Conservation (phyloP, 2,329 filamentous ascomycete species). For the Akanthomyces uredinophilus region DNA sequence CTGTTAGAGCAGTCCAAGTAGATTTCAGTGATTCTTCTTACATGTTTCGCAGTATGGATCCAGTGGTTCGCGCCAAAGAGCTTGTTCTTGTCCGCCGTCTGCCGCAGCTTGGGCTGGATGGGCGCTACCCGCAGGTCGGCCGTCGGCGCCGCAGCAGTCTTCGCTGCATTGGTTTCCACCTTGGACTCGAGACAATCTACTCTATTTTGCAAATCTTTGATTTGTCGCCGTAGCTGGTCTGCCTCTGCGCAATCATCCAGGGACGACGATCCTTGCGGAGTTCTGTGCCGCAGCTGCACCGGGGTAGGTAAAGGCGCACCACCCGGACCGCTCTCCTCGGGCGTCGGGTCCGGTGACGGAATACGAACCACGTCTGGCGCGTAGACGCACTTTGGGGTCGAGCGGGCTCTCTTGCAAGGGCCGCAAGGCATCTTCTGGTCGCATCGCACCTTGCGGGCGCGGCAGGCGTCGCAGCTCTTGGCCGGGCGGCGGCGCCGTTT, state of each 20-base stretch:
- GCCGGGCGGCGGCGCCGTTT: constrained; percentile 11
- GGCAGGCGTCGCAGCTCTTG: constrained; percentile 12
- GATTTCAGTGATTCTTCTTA: not conserved
- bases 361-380: not conserved
- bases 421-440: constrained; percentile 7
- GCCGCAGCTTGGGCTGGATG: not conserved
- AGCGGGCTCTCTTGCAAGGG: constrained; percentile 2
- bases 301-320: not conserved
- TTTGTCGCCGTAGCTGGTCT: not conserved
- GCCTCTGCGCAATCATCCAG: not conserved
- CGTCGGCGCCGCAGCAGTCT: not conserved
- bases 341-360: not conserved
- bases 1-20: not conserved
- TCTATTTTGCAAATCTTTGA: not conserved
- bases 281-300: not conserved
- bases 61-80: constrained; percentile 10
- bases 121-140: not conserved
- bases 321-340: not conserved
- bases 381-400: constrained; percentile 7
- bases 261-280: not conserved
- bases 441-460: constrained; percentile 11
- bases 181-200: not conserved
- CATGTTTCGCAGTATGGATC: constrained; percentile 5
- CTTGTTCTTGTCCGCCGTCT: constrained; percentile 8
- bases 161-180: not conserved